A percentile compares a stretch with the other conserved stretches of the same genome.
phyloP scores from a whole-genome alignment of 2,329 filamentous ascomycete species.

The Pseudogymnoascus sp. region DNA sequence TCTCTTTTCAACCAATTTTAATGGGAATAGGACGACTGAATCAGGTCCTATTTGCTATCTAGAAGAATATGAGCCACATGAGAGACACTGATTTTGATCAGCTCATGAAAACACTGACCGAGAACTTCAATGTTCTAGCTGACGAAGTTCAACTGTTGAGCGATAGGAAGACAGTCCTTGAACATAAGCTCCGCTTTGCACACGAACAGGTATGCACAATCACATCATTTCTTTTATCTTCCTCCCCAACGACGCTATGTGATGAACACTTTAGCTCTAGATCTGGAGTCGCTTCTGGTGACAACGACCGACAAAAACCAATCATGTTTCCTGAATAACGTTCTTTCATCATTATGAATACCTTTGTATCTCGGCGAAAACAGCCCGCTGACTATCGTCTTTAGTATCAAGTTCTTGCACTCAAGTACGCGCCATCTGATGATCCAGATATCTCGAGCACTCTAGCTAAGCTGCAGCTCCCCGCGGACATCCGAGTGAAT shows the following conservation, averaged over 20 bases:
- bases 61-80: conserved; percentile 8
- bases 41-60: conserved; percentile 5
- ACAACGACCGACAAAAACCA: conserved; percentile 53
- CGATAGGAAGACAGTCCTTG: conserved; percentile 56
- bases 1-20: conserved; percentile 23
- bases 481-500: conserved; percentile 34
- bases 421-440: conserved; percentile 58
- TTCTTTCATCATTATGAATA: conserved; percentile 30
- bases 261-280: conserved; percentile 67
- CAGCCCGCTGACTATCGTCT: conserved; percentile 12
- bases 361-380: conserved; percentile 14
- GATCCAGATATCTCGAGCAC: conserved; percentile 56
- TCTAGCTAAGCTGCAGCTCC: conserved; percentile 57
- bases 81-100: conserved; percentile 26
- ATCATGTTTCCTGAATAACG: conserved; percentile 39
- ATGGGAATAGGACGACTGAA: conserved; percentile 4
- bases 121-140: conserved; percentile 57
- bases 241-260: conserved; percentile 21
- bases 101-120: conserved; percentile 49
- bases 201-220: conserved; percentile 52
- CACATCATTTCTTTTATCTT: conserved; percentile 13
- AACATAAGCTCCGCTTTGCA: conserved; percentile 59
- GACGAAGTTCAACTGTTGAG: conserved; percentile 56
- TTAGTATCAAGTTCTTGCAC: conserved; percentile 56
- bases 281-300: conserved; percentile 60